Base-by-base conservation (phyloP, 176 grass and related monocot species). In the Bromus sterilis region DNA sequence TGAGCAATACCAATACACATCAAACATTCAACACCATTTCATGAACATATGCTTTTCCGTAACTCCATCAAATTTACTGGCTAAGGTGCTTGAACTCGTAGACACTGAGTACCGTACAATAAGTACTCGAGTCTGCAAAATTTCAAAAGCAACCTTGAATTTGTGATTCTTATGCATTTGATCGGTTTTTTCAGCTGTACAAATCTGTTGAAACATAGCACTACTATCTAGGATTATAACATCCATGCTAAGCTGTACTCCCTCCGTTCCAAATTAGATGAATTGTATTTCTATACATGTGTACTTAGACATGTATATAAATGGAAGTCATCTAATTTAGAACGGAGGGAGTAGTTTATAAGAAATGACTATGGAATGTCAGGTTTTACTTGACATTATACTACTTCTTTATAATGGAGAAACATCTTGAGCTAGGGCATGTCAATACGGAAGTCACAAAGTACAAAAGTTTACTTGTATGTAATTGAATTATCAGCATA, bases 351-450 rank as follows among this genome's bases (percentile, higher is more conserved):
- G n/a, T n/a, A n/a, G 24, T 33, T 21, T 20, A 34, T 11, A 55
- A 21, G 9, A 70, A 37, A 1, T 33, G 32, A 44, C 14, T 48
- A 74, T 83, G 79, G 75, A 35, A 40, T 55, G 26, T 71, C 53
- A 82, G 16, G 30, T 77, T 82, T 59, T 83, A 2, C 20, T 78
- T 49, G 61, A 79, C 14, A 35, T 59, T 65, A 56, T 71, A 26
- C 14, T 13, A 9, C 44, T 39, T 61, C 65, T 80, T 23, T 20
- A 18, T 25, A 56, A 40, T 66, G n/a, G 16, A 30, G 23, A 63
- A 55, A 75, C 56, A 28, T 42, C 43, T 16, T 80, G 68, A 66
- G 51, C 42, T 79, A 74, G 24, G 11, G 14, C 57, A 34, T 34
- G 10, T 18, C 64, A 42, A 10, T 7, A 16, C 21, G 28, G 8